Conservation (phyloP, 83 land plant species). For the Thuja plicata region DNA sequence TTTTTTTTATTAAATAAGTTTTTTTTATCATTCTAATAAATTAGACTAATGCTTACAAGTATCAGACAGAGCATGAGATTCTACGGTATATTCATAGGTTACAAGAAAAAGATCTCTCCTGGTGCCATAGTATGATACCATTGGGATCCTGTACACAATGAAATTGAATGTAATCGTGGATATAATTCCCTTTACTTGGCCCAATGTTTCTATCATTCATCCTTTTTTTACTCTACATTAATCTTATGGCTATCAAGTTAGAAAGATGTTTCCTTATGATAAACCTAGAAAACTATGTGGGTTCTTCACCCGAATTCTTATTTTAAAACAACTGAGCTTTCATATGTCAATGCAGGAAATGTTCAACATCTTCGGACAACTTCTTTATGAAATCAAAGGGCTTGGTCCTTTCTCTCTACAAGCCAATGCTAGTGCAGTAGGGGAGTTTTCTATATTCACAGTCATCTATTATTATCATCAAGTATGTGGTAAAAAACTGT, state of each 20-base stretch:
- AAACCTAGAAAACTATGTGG: neutral
- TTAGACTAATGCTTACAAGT: conserved; percentile 38
- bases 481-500: conserved; percentile 35
- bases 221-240: conserved; percentile 94
- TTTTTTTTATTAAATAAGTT: neutral
- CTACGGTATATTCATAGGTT: conserved; percentile 83
- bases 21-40: neutral
- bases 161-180: conserved; percentile 98
- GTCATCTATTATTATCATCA: conserved; percentile 97
- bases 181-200: conserved; percentile 99
- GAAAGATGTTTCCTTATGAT: neutral
- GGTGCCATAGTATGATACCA: conserved; percentile 98
- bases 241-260: conserved; percentile 88
- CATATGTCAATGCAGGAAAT: conserved; percentile 67
- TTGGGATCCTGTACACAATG: conserved; percentile 99
- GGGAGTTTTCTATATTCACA: conserved; percentile 98
- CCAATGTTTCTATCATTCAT: conserved; percentile 79
- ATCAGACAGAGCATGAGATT: conserved; percentile 97
- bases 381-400: conserved; percentile 88
- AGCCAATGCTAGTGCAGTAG: conserved; percentile 99
- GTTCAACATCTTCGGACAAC: conserved; percentile 84
- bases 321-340: neutral
- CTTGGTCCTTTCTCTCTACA: conserved; percentile 98
- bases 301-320: neutral
- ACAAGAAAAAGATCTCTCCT: conserved; percentile 87